Base-by-base conservation (phyloP, 352 stramenopile genomes). In the Thalassiosira ordinaria region DNA sequence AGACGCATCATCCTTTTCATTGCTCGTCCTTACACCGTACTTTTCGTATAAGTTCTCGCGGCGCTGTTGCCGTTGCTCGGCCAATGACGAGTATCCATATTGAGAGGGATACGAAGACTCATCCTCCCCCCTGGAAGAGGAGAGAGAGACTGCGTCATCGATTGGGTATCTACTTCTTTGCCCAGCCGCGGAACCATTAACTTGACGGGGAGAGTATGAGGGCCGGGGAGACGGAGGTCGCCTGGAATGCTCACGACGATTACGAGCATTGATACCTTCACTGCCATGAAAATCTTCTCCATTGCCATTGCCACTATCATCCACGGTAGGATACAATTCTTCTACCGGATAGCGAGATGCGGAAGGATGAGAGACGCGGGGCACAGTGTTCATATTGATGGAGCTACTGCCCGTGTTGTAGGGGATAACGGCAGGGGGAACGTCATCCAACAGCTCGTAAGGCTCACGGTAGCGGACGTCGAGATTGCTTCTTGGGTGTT, bases 371-470 rank as follows among this genome's bases (percentile, higher is more conserved):
- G n/a, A n/a, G n/a, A n/a, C n/a, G n/a, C n/a, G n/a, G n/a, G n/a
- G n/a, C n/a, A n/a, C n/a, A n/a, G n/a, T n/a, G n/a, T n/a, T n/a
- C n/a, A n/a, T n/a, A n/a, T n/a, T n/a, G n/a, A n/a, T n/a, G n/a
- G n/a, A n/a, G n/a, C n/a, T n/a, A n/a, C n/a, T n/a, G n/a, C n/a
- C n/a, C n/a, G n/a, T 47, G 16, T 57, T 37, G 16, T 6, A 13
- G 29, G 35, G 59, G 0, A 77, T 29, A 13, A 29, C 55, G 27
- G 75, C 75, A n/a, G 69, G 65, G 20, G 70, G 69, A 2, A 80
- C 78, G 47, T 85, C 78, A 46, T 80, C 78, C 20, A 81, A 37
- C 22, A 81, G 56, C 62, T 80, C 71, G 52, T 75, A 85, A 18
- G 78, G 78, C 27, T 78, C 63, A n/a, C 69, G 55, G 31, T 69